Evolutionary conservation across 2,329 filamentous ascomycete genomes (phyloP), one percentile per base, ranked within the genome.

Genomic region (Botrytis porri): DNA sequence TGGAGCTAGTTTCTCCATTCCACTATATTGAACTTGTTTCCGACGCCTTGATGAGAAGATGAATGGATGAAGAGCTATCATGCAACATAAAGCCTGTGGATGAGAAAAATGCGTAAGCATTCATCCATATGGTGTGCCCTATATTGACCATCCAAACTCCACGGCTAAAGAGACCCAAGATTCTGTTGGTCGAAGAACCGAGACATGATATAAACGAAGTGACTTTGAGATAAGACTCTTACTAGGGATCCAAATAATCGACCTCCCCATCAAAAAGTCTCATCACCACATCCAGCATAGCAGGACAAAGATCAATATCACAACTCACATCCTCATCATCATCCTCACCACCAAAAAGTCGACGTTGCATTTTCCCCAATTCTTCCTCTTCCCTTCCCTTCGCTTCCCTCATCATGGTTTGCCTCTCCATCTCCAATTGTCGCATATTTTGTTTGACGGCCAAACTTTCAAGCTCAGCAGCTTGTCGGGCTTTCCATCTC

Each of bases 171-270:
- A 29, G 25, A 51, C 54, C 71, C 41, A 65, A 69, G 35, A 51
- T 61, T 29, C n/a, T 39, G 43, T 25, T 72, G 45, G 54, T 71
- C 66, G 71, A 67, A 60, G 41, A 62, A 65, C 59, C 65, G 43
- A 75, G 59, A 73, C 69, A 65, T 60, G 75, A 62, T 74, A 71
- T 64, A 73, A 62, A 71, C 63, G 48, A 73, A 57, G 74, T 60
- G 45, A 72, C 51, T 63, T 57, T 70, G 70, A 75, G 72, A 70
- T 57, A 66, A 69, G 41, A 64, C 25, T 57, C 64, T 78, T 75
- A 66, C 51, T 66, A 80, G 72, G 79, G 79, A 76, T 80, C 79
- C 67, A 77, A 77, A 59, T 80, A 80, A 76, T 80, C 79, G 73
- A 80, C 78, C 67, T 78, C 79, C 35, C 79, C 79, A 20, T 65